Percentiles rank a stretch among this genome's conserved stretches.
Evolutionary conservation across 345 rosid species (phyloP).

Genomic region (Hibiscus mutabilis): DNA sequence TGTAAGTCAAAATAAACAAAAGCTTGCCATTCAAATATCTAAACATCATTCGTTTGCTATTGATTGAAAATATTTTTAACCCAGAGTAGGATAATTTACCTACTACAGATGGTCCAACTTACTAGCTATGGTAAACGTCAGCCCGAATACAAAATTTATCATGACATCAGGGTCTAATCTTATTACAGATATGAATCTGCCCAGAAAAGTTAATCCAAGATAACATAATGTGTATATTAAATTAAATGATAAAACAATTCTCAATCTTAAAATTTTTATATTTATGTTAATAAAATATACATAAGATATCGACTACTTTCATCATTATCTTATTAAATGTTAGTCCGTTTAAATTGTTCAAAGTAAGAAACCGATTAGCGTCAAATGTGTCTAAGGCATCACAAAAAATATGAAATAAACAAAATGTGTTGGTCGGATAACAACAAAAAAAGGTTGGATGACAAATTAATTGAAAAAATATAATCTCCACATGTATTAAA

Average conservation of each 20-base stretch:
- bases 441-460: not conserved
- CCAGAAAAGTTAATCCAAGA: not conserved
- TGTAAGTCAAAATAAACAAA: not conserved
- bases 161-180: not conserved
- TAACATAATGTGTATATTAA: too few relatives aligned
- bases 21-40: not conserved
- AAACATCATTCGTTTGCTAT: not conserved
- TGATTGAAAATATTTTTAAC: not conserved
- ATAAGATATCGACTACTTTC: too few relatives aligned
- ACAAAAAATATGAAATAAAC: not conserved
- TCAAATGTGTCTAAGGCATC: too few relatives aligned
- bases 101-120: not conserved
- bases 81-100: not conserved
- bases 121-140: not conserved
- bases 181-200: not conserved
- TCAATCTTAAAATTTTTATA: too few relatives aligned
- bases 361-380: too few relatives aligned
- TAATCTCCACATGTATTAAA: too few relatives aligned
- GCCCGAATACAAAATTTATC: not conserved
- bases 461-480: too few relatives aligned
- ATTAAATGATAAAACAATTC: too few relatives aligned
- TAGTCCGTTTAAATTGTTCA: too few relatives aligned
- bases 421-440: not conserved
- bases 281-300: too few relatives aligned
- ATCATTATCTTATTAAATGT: too few relatives aligned